Conservation (phyloP, 129 eudicot genomes). For the Flaveria sonorensis region DNA sequence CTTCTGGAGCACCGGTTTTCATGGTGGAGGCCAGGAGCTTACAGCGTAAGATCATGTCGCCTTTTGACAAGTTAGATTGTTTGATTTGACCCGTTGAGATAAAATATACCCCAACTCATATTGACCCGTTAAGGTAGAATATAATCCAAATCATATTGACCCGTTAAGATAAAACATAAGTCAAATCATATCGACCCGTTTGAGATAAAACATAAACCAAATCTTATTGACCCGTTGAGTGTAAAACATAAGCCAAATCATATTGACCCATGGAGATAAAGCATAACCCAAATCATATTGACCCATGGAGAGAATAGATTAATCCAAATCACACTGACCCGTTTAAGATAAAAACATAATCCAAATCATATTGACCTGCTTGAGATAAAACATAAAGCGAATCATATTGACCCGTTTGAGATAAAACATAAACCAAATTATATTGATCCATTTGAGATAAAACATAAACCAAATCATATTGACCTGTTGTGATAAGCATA, state of each 20-base stretch:
- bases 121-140: too few species aligned
- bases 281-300: neutral
- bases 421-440: neutral
- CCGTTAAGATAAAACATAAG: neutral
- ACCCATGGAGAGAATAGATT: neutral
- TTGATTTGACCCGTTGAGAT: neutral
- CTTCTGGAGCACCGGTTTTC: slow-evolving; percentile 95
- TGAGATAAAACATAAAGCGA: neutral
- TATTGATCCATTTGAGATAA: neutral
- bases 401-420: neutral
- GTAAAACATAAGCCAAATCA: neutral
- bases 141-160: too few species aligned
- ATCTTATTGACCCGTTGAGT: neutral
- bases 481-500: neutral
- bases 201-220: neutral
- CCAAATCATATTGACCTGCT: neutral
- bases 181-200: neutral
- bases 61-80: neutral
- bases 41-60: slow-evolving; percentile 58
- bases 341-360: neutral
- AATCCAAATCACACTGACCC: neutral
- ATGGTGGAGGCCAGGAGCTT: slow-evolving; percentile 91
- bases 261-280: neutral
- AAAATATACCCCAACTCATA: neutral
- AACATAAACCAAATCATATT: neutral